A percentile compares a stretch with the other conserved stretches of the same genome.
Evolutionary conservation across 2,329 filamentous ascomycete species (phyloP).

Genomic region (Sclerotinia borealis): DNA sequence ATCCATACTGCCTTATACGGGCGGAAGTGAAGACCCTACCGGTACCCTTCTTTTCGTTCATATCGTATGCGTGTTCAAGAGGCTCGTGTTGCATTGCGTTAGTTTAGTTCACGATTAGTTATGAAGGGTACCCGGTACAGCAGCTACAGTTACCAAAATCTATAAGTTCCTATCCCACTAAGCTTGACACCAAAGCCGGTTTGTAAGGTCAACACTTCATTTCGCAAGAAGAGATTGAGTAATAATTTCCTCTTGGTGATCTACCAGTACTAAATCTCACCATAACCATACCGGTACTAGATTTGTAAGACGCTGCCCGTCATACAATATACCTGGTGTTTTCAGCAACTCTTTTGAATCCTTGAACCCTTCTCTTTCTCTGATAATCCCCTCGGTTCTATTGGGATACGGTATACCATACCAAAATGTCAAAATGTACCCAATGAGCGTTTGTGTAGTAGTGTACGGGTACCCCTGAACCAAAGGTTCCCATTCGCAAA

Average conservation of each 20-base stretch:
- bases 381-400: neutral
- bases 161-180: neutral
- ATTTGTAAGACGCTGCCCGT: neutral
- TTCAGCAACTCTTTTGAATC: neutral
- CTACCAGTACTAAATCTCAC: neutral
- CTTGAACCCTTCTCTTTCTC: neutral
- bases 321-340: neutral
- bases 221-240: neutral
- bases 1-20: neutral
- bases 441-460: neutral
- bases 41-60: neutral
- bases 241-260: neutral
- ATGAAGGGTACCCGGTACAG: no score
- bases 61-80: neutral
- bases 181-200: neutral
- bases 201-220: neutral
- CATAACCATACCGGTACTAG: neutral
- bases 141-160: no score
- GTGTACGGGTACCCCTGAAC: constrained; percentile 4
- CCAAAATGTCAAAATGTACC: neutral
- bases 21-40: neutral
- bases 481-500: neutral
- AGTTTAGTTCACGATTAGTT: neutral
- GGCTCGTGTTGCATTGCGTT: no score
- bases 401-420: neutral